These are phyloP conservation scores for Caryopteris hybrid DNA, from an alignment of 305 asterid genomes.

Conservation along the genomic window DNA sequence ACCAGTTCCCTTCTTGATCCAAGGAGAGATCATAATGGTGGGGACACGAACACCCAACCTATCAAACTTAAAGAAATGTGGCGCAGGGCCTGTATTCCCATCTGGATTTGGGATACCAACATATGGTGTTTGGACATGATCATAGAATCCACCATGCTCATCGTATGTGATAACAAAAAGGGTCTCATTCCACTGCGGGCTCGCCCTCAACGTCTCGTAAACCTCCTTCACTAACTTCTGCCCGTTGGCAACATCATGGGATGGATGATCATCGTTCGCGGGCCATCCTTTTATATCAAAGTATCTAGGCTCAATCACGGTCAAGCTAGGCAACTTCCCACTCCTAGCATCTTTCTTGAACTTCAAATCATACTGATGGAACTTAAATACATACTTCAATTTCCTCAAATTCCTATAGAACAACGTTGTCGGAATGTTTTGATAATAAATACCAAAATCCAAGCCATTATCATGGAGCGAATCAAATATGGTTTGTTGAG, in stretches of 20 bases:
- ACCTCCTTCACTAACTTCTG: slow-evolving; percentile 64
- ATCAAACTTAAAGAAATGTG: slow-evolving; percentile 60
- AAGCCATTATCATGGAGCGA: slow-evolving; percentile 41
- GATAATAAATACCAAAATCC: slow-evolving; percentile 54
- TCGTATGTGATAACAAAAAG: slow-evolving; percentile 58
- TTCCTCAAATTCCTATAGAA: slow-evolving; percentile 60
- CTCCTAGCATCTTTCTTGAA: slow-evolving; percentile 56
- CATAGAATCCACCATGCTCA: slow-evolving; percentile 76
- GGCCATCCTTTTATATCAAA: slow-evolving; percentile 49
- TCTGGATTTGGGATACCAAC: slow-evolving; percentile 62
- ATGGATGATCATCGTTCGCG: slow-evolving; percentile 72
- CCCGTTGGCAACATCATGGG: slow-evolving; percentile 70
- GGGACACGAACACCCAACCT: slow-evolving; percentile 77
- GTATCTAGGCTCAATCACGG: slow-evolving; percentile 64
- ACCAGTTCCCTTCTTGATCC: slow-evolving; percentile 84
- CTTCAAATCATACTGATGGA: slow-evolving; percentile 49
- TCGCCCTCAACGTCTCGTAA: slow-evolving; percentile 52
- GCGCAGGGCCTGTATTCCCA: slow-evolving; percentile 67
- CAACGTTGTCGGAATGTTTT: slow-evolving; percentile 52
- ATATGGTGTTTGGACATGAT: slow-evolving; percentile 65
- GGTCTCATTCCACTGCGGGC: slow-evolving; percentile 70
- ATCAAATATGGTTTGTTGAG: slow-evolving; percentile 61
- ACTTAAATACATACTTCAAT: slow-evolving; percentile 54
- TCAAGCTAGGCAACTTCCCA: slow-evolving; percentile 57
- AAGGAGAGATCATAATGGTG: slow-evolving; percentile 69